A percentile compares a stretch with the other conserved stretches of the same genome.
Evolutionary conservation across 371 early-diverging fungal species (phyloP).

Genomic region (Blakeslea trispora): DNA sequence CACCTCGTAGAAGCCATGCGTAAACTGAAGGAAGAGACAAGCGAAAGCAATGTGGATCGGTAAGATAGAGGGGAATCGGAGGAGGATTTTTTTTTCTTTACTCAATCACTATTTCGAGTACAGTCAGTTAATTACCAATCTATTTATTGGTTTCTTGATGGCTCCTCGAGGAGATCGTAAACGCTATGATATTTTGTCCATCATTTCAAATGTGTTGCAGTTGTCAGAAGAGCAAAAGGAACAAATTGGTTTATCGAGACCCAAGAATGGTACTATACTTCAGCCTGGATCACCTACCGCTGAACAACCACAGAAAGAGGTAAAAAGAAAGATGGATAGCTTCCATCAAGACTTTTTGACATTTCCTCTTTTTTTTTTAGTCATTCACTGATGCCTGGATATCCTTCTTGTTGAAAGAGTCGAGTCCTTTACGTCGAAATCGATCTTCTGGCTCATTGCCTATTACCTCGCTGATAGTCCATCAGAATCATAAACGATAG

Average conservation of each 20-base stretch:
- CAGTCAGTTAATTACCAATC: conserved; percentile 84
- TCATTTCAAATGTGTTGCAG: conserved; percentile 87
- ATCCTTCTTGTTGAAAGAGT: conserved; percentile 76
- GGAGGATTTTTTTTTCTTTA: background rate
- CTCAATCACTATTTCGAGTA: no score
- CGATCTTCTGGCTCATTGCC: conserved; percentile 23
- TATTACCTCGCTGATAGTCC: background rate
- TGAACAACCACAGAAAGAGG: conserved; percentile 37
- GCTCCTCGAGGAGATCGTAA: conserved; percentile 87
- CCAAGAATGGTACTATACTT: conserved; percentile 21
- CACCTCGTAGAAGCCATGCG: conserved; percentile 87
- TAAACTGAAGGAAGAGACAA: conserved; percentile 75
- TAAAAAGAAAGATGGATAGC: conserved; percentile 24
- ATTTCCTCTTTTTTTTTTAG: conserved; percentile 35
- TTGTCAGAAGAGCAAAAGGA: conserved; percentile 86
- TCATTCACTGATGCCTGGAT: conserved; percentile 91
- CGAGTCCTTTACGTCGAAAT: conserved; percentile 38
- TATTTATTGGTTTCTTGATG: conserved; percentile 82
- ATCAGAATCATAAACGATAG: no score
- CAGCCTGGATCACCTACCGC: conserved; percentile 28
- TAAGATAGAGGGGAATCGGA: conserved; percentile 14
- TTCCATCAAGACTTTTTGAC: no score
- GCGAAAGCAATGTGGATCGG: conserved; percentile 82
- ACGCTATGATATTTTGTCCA: conserved; percentile 83
- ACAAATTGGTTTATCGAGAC: conserved; percentile 77